phyloP scores from a whole-genome alignment of 1,284 basidiomycete genomes.

The Polyporus tsugae region DNA sequence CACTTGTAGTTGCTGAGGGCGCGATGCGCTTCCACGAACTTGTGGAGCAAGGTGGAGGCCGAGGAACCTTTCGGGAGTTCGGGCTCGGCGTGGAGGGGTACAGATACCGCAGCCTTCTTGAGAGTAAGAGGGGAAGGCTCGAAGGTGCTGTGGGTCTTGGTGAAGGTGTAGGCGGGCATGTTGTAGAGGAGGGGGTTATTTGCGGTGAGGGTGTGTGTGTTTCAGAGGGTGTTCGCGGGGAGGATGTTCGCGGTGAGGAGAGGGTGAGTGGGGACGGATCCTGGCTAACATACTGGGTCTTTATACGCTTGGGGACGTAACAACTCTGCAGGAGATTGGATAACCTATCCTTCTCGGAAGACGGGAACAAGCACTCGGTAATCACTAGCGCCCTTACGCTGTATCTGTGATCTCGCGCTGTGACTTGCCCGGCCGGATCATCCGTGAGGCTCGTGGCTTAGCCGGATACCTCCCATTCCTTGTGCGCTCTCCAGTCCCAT shows the following conservation, averaged over 20 bases:
- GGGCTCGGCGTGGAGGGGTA: constrained; percentile 9
- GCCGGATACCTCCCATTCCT: constrained; percentile 20
- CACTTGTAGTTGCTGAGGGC: constrained; percentile 41
- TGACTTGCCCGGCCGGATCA: constrained; percentile 32
- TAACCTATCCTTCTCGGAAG: constrained; percentile 4
- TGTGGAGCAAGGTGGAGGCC: constrained; percentile 33
- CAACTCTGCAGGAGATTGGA: constrained; percentile 14
- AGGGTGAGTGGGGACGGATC: constrained; percentile 25
- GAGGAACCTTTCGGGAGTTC: constrained; percentile 17
- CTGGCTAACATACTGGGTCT: constrained; percentile 23
- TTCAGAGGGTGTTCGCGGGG: not conserved
- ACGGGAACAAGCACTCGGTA: constrained; percentile 28
- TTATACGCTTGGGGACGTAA: constrained; percentile 28
- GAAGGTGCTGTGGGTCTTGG: constrained; percentile 28
- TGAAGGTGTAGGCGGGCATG: constrained; percentile 31
- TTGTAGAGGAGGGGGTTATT: constrained; percentile 1
- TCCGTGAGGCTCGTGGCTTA: constrained; percentile 27
- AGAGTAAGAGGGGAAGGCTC: constrained; percentile 27
- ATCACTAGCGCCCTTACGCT: constrained; percentile 20
- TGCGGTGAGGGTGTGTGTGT: not conserved
- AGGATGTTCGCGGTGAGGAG: not conserved
- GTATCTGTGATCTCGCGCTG: constrained; percentile 26
- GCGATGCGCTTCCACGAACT: constrained; percentile 41
- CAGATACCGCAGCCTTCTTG: constrained; percentile 25
- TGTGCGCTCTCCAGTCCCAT: constrained; percentile 15